These are phyloP conservation scores for Yamadazyma kitorensis DNA, from an alignment of 805 yeast genomes.

Conservation along the genomic window DNA sequence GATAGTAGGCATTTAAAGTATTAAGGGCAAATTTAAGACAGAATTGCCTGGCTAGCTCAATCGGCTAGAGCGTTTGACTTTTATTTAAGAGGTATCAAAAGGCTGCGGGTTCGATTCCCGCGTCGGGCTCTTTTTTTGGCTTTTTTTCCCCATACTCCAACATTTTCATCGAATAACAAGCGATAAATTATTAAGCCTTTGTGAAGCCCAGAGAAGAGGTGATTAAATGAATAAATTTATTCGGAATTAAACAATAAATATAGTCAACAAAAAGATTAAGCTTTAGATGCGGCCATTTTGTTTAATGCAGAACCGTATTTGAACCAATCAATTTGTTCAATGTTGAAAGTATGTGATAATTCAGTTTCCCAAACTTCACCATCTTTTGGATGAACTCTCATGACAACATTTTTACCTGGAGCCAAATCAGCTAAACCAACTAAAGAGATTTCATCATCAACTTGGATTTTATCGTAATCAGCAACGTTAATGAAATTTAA, in stretches of 20 bases:
- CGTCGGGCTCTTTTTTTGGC: slow-evolving; percentile 4
- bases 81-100: slow-evolving; percentile 6
- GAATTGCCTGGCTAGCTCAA: slow-evolving; percentile 5
- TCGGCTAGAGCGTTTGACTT: slow-evolving; percentile 7
- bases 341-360: slow-evolving; percentile 94
- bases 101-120: slow-evolving; percentile 7
- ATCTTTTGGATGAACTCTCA: slow-evolving; percentile 70
- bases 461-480: slow-evolving; percentile 91
- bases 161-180: neutral
- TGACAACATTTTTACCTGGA: slow-evolving; percentile 86
- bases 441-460: slow-evolving; percentile 85
- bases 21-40: too few relatives aligned
- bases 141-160: too few relatives aligned
- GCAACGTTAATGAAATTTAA: slow-evolving; percentile 86
- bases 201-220: too few relatives aligned
- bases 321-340: slow-evolving; percentile 98
- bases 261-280: neutral
- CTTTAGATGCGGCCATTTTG: slow-evolving; percentile 63
- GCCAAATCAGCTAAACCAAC: slow-evolving; percentile 80
- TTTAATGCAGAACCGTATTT: slow-evolving; percentile 98
- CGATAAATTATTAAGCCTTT: too few relatives aligned
- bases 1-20: too few relatives aligned
- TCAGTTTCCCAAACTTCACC: slow-evolving; percentile 87
- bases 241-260: slow-evolving; percentile 2
- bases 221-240: neutral